Conservation (phyloP, 352 stramenopile species). For the Phytophthora syringae region DNA sequence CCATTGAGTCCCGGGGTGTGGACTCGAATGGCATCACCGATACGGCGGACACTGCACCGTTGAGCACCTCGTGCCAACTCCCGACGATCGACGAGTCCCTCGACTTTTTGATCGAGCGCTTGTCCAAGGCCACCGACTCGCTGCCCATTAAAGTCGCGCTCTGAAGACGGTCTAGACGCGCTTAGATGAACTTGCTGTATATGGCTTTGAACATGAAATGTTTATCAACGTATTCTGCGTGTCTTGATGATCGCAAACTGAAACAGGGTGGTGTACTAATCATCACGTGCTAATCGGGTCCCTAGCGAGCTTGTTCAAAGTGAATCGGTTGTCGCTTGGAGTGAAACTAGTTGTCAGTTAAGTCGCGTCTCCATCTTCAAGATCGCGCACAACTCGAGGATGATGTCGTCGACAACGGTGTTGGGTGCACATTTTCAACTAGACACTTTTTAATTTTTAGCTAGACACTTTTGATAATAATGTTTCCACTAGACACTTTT, state of each 20-base stretch:
- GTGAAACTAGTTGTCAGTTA: neutral
- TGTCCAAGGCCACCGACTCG: constrained; percentile 20
- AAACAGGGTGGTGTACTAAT: neutral
- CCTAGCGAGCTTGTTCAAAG: neutral
- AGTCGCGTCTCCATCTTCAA: constrained; percentile 26
- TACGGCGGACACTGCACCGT: neutral
- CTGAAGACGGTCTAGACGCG: constrained; percentile 3
- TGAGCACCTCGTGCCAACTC: constrained; percentile 22
- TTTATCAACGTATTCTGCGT: neutral
- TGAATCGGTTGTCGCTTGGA: neutral
- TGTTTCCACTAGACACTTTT: too few species aligned
- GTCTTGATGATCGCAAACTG: neutral
- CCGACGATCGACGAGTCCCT: constrained; percentile 63
- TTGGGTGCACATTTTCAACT: too few species aligned
- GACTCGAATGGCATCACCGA: constrained; percentile 29
- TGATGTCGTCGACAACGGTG: constrained; percentile 56
- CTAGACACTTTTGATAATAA: too few species aligned
- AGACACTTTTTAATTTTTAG: too few species aligned
- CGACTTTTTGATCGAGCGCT: constrained; percentile 61
- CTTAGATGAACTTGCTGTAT: neutral
- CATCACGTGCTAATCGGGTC: neutral
- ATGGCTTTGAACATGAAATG: neutral
- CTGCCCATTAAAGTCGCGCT: constrained; percentile 14
- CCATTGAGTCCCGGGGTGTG: constrained; percentile 29
- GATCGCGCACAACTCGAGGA: constrained; percentile 53